A percentile compares a stretch with the other conserved stretches of the same genome.
Conservation (phyloP, 768 basidiomycete species). For the Pilatotrama ljubarskyi region DNA sequence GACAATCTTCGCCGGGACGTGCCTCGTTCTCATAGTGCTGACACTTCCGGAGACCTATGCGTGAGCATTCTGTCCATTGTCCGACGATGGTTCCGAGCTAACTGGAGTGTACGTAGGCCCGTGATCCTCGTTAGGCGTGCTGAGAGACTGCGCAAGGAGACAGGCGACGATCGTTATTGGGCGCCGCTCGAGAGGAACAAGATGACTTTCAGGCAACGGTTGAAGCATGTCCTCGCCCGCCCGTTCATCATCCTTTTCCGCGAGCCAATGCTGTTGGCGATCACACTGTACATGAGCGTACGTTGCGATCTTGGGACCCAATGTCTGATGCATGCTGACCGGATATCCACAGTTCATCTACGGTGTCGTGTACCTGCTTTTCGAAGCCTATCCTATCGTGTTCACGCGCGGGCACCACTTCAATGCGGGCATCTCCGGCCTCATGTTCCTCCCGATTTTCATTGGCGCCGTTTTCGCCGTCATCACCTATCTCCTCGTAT, state of each 20-base stretch:
- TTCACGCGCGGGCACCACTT: conserved; percentile 56
- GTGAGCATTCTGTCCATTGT: background rate
- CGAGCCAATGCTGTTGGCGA: conserved; percentile 67
- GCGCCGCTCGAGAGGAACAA: conserved; percentile 51
- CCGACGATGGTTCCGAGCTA: too few species aligned
- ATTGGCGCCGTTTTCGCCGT: conserved; percentile 40
- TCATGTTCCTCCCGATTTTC: conserved; percentile 62
- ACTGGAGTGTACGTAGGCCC: conserved; percentile 39
- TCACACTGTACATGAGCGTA: conserved; percentile 63
- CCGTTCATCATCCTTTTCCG: conserved; percentile 63
- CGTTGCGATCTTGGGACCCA: conserved; percentile 19
- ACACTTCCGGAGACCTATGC: conserved; percentile 69
- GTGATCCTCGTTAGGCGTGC: conserved; percentile 56
- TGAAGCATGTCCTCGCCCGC: conserved; percentile 50
- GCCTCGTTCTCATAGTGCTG: conserved; percentile 50
- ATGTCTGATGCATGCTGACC: conserved; percentile 4
- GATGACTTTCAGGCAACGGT: conserved; percentile 41
- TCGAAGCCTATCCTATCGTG: conserved; percentile 66
- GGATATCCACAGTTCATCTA: conserved; percentile 51
- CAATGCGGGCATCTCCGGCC: conserved; percentile 52
- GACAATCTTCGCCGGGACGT: conserved; percentile 55
- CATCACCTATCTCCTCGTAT: conserved; percentile 41
- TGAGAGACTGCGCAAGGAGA: conserved; percentile 47
- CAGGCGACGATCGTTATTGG: conserved; percentile 53
- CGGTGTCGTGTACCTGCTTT: conserved; percentile 60